Base-by-base conservation (phyloP, 139 green algal genomes). In the Chloropicon primus region DNA sequence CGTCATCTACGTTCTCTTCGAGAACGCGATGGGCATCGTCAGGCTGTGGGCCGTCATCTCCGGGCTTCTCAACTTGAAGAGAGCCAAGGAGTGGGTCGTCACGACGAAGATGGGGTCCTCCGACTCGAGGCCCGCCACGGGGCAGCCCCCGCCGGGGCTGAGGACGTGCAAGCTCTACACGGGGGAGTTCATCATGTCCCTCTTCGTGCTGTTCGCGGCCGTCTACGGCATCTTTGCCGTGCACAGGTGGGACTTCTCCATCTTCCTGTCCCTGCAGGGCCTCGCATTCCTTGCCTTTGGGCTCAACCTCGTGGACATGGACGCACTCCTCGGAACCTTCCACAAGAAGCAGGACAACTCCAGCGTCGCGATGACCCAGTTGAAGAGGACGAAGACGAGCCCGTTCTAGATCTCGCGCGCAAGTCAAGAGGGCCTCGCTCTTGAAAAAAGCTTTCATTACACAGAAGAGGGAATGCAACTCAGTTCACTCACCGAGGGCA, bases 1-100 rank as follows among this genome's bases (percentile, higher is more conserved):
- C 77, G 78, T 92, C 74, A 75, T 92, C 2, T 94, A 93, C 80
- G 87, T 96, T n/a, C 80, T 96, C 28, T 96, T 94, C 80, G 91
- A 96, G 83, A 96, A 96, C 84, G 89, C 88, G 21, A 96, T 96
- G 91, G 86, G 83, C 73, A 87, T 93, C 27, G 92, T 94, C 71
- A 96, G 94, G 81, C 78, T 94, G 28, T 86, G 88, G 77, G 91
- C 91, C 29, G 90, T 91, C 2, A 73, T 92, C 73, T 88, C 85
- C 24, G 88, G 88, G 80, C 77, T 87, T 0, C 83, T 87, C 54
- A 72, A 85, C 22, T 26, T 82, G 23, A 53, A 72, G 2, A 80
- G 87, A 23, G 90, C 91, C 21, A 82, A 93, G 77, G 90, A 96
- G 79, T 96, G 91, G 91, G 90, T 96, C 25, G 91, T 96, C 0